Percentiles rank a stretch among this genome's conserved stretches.
These are phyloP conservation scores for Diaporthe capsici DNA, from an alignment of 2,329 filamentous ascomycete genomes.

Conservation along the genomic window DNA sequence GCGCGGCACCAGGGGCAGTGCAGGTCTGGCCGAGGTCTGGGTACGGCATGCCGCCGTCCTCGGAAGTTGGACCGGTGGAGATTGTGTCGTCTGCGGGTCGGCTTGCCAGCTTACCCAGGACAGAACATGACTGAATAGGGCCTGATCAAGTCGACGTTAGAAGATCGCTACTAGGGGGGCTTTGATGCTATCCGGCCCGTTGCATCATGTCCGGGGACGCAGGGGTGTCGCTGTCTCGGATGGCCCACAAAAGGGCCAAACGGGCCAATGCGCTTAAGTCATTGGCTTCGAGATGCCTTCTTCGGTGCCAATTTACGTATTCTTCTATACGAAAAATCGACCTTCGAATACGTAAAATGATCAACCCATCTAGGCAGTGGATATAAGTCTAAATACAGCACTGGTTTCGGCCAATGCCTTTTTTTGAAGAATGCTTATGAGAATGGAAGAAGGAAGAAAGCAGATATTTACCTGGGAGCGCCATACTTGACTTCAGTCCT, in stretches of 20 bases:
- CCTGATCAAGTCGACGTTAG: background rate
- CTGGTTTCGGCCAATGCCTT: background rate
- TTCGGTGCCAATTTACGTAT: constrained; percentile 1
- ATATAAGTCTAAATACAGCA: constrained; percentile 5
- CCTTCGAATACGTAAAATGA: constrained; percentile 4
- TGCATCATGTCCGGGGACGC: background rate
- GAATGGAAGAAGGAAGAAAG: background rate
- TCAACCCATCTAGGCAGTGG: background rate
- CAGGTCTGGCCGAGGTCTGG: background rate
- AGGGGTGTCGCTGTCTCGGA: background rate
- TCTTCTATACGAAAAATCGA: constrained; percentile 4
- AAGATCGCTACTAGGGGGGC: background rate
- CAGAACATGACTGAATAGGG: background rate
- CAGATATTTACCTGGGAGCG: background rate
- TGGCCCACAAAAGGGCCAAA: background rate
- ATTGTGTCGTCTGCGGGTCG: background rate
- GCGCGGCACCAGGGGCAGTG: constrained; percentile 23
- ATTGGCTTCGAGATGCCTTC: background rate
- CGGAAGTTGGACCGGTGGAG: background rate
- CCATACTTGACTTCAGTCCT: background rate
- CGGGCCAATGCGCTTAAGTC: background rate
- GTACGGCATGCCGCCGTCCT: constrained; percentile 3
- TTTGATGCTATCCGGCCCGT: background rate
- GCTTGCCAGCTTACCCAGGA: background rate
- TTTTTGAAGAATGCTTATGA: background rate